A percentile compares a stretch with the other conserved stretches of the same genome.
phyloP scores from a whole-genome alignment of 257 asterid genomes.

The Solanum peruvianum region DNA sequence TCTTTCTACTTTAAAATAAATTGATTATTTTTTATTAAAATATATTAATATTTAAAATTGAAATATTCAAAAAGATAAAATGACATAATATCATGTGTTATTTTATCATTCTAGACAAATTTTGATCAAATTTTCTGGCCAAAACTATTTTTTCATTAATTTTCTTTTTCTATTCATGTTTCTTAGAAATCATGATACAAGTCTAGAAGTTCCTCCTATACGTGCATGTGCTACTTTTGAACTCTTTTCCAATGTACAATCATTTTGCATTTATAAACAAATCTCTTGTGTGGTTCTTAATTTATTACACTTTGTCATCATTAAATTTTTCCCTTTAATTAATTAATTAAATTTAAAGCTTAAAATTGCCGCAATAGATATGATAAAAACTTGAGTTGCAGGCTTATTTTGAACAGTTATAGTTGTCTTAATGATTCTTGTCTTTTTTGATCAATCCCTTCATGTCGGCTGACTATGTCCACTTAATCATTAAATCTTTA shows the following conservation, averaged over 20 bases:
- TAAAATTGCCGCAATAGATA: neutral
- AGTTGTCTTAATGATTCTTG: neutral
- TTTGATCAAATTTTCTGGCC: no score
- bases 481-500: neutral
- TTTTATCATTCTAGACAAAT: no score
- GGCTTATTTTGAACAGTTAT: neutral
- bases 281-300: neutral
- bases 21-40: no score
- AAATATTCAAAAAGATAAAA: no score
- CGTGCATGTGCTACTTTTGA: neutral
- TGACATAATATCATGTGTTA: no score
- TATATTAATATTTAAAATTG: no score
- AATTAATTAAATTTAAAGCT: neutral
- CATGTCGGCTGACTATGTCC: neutral
- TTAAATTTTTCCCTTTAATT: neutral
- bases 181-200: neutral
- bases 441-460: neutral
- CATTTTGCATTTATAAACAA: neutral
- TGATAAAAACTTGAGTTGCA: neutral
- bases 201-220: neutral
- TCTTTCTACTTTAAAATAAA: no score
- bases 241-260: neutral
- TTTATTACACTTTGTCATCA: neutral
- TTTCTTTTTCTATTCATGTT: neutral
- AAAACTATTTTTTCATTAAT: no score